Base-by-base conservation (phyloP, 768 basidiomycete genomes). In the Podaxis carcinomalis region DNA sequence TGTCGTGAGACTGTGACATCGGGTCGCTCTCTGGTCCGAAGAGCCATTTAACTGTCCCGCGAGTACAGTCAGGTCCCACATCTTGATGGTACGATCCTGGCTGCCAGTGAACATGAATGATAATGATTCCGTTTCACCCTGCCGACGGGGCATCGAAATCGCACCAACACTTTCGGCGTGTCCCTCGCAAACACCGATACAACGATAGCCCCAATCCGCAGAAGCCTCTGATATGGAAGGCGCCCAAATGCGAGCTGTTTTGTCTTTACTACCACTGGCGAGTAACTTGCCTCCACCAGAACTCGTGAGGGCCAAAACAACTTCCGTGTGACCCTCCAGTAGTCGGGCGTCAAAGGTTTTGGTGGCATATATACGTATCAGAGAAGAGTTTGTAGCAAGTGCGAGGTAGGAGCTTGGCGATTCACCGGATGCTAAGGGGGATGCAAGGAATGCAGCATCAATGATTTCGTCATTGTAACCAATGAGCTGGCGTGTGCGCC, bases 391-490 rank as follows among this genome's bases (percentile, higher is more conserved):
- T 42, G 97, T 96, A n/a, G 96, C 96, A 19, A 99, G 79, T 19
- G 96, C 97, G 35, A 98, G 76, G 67, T 92, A 88, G 1, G 86
- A 81, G 70, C 95, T 92, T 56, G 69, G 70, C 23, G 63, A 61
- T 37, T 64, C 67, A 1, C 70, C 55, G 0, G 65, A 32, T 5
- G 68, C 63, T 28, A 64, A 65, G 5, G 64, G 67, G 21, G 77
- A 70, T 49, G 83, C 83, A 61, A 99, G 80, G 75, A 95, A 93
- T 27, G 83, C 79, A 4, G 88, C 84, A 68, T 98, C 97, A 54
- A 98, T 90, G 65, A 98, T 95, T 73, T 98, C 96, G 73, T 99
- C 97, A 72, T 98, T 98, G 80, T 90, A 99, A 0, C 97, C 97
- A 67, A 98, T 87, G 65, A 98, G 75, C 67, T 98, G 96, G 16